Base-by-base conservation (phyloP, 2,329 filamentous ascomycete species). In the Tolypocladium sp. region DNA sequence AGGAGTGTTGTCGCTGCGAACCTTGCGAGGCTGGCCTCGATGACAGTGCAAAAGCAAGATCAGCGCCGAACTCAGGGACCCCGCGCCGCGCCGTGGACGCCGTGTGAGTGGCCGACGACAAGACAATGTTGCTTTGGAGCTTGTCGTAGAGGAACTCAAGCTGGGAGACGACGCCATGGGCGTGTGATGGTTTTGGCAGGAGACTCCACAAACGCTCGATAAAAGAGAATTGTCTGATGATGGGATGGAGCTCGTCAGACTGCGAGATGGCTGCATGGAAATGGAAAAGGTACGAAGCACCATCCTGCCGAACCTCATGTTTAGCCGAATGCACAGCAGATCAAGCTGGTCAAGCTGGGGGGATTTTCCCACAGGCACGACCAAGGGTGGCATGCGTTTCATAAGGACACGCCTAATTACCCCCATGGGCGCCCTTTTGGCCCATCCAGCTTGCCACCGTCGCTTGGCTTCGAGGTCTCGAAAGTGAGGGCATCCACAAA, bases 21-120 rank as follows among this genome's bases (percentile, higher is more conserved):
- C n/a, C n/a, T 20, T 17, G 38, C 38, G 13, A 42, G 25, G 27
- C 27, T 49, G 25, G 57, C 27, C 53, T 63, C 70, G 72, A 74
- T 74, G 71, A 66, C 66, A 62, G 62, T 58, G 64, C 62, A 69
- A 74, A 74, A 68, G n/a, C 64, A 61, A 74, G 72, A 74, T 74
- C 62, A 46, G 27, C 49, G 25, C 46, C 57, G 30, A 22, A 3
- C 7, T 22, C 27, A 13, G 49, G 10, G 12, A n/a, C 49, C 49
- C 30, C 30, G 49, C 49, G 42, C 42, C 22, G 22, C 25, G 12
- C 55, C n/a, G 44, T 49, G 17, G 44, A 40, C 65, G 55, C 20
- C 58, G 41, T 25, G 46, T 40, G 20, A n/a, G 49, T n/a, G 49
- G 49, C 22, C 30, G 27, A 52, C 49, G 6, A 30, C 30, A 35